A percentile compares a stretch with the other conserved stretches of the same genome.
These are phyloP conservation scores for Cyberlindnera japonica DNA, from an alignment of 805 yeast genomes.

Conservation along the genomic window DNA sequence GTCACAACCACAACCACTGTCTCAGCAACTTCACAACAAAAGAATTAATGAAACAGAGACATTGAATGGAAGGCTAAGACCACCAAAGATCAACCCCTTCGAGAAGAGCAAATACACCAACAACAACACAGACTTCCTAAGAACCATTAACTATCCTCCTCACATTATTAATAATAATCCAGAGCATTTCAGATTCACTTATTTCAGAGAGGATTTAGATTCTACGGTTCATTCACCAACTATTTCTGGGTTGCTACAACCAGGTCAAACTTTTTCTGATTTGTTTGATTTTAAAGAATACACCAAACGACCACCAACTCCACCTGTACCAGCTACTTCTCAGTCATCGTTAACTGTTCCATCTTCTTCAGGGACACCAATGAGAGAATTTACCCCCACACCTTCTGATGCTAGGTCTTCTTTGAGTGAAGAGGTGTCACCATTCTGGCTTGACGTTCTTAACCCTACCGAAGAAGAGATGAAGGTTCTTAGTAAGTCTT, in stretches of 20 bases:
- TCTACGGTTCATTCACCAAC: slow-evolving; percentile 90
- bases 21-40: slow-evolving; percentile 31
- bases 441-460: slow-evolving; percentile 91
- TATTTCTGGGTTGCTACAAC: slow-evolving; percentile 72
- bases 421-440: slow-evolving; percentile 37
- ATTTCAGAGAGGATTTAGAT: slow-evolving; percentile 84
- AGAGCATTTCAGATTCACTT: slow-evolving; percentile 76
- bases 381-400: slow-evolving; percentile 5
- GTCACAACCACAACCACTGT: slow-evolving; percentile 26
- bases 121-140: slow-evolving; percentile 22
- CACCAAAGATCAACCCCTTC: slow-evolving; percentile 76
- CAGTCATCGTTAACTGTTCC: background rate
- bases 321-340: background rate
- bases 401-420: slow-evolving; percentile 13
- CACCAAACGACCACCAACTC: slow-evolving; percentile 8
- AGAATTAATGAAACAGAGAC: slow-evolving; percentile 55
- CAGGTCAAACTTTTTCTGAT: slow-evolving; percentile 57
- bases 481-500: slow-evolving; percentile 85
- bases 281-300: slow-evolving; percentile 49
- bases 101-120: slow-evolving; percentile 30
- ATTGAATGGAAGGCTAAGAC: slow-evolving; percentile 64
- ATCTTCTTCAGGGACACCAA: slow-evolving; percentile 10
- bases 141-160: slow-evolving; percentile 37
- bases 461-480: slow-evolving; percentile 96
- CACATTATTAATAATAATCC: slow-evolving; percentile 43